phyloP scores from a whole-genome alignment of 192 early-diverging fungal genomes.

The Cladochytrium replicatum region DNA sequence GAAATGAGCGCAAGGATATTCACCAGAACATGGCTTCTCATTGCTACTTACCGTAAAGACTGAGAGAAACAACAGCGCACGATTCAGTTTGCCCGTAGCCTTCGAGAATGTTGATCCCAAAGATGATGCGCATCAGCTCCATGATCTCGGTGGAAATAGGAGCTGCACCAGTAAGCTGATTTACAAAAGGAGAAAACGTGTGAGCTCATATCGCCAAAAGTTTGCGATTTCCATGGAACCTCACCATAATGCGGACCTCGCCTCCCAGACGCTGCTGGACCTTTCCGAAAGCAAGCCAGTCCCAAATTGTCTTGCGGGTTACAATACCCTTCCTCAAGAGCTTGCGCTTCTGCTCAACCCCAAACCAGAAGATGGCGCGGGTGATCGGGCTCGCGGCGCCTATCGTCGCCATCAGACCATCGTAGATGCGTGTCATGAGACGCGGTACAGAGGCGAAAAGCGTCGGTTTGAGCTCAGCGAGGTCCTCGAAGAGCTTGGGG shows the following conservation, averaged over 20 bases:
- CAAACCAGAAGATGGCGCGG: slow-evolving; percentile 42
- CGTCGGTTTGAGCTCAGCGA: slow-evolving; percentile 73
- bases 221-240: slow-evolving; percentile 4
- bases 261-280: slow-evolving; percentile 54
- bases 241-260: slow-evolving; percentile 53
- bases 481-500: slow-evolving; percentile 71
- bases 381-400: slow-evolving; percentile 13
- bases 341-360: slow-evolving; percentile 10
- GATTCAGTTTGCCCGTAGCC: slow-evolving; percentile 28
- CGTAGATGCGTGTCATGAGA: slow-evolving; percentile 80
- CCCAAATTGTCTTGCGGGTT: slow-evolving; percentile 12
- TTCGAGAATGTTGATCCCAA: slow-evolving; percentile 64
- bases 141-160: slow-evolving; percentile 73
- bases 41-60: background rate
- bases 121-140: slow-evolving; percentile 70
- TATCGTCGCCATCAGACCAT: slow-evolving; percentile 46
- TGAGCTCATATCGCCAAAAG: background rate
- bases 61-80: background rate
- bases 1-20: slow-evolving; percentile 8
- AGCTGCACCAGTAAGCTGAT: slow-evolving; percentile 52
- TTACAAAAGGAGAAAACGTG: background rate
- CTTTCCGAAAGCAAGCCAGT: slow-evolving; percentile 19
- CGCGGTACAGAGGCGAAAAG: slow-evolving; percentile 80
- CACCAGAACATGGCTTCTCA: slow-evolving; percentile 42
- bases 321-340: slow-evolving; percentile 12